Evolutionary conservation across 768 basidiomycete genomes (phyloP).

Genomic region (Paxillus involutus): DNA sequence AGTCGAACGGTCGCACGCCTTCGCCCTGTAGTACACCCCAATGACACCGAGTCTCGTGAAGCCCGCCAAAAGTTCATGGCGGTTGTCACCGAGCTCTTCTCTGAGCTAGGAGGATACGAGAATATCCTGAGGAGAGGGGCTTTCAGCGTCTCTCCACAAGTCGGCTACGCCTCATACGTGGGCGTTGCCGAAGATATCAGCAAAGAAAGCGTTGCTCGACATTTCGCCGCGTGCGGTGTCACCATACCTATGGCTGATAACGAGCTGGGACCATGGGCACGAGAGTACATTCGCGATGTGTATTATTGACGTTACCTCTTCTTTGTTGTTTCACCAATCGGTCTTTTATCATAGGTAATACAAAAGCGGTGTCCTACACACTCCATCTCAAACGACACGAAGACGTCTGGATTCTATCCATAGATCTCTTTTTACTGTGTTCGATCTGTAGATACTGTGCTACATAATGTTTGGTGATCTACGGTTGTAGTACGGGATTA

Average conservation of each 20-base stretch:
- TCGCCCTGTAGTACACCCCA: constrained; percentile 36
- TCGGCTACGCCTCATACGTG: constrained; percentile 31
- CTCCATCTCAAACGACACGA: constrained; percentile 11
- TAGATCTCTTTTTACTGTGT: constrained; percentile 7
- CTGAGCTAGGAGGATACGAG: constrained; percentile 39
- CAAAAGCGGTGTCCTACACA: background rate
- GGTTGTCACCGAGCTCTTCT: constrained; percentile 40
- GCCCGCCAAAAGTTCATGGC: constrained; percentile 41
- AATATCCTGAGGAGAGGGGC: constrained; percentile 35
- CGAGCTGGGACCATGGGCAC: constrained; percentile 41
- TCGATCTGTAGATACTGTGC: constrained; percentile 7
- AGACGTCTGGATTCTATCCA: constrained; percentile 24
- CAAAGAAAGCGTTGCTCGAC: constrained; percentile 36
- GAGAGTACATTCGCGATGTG: constrained; percentile 32
- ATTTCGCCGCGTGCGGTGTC: constrained; percentile 44
- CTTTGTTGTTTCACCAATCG: background rate
- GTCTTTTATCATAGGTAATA: constrained; percentile 1
- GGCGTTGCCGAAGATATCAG: constrained; percentile 29
- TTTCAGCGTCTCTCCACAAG: constrained; percentile 34
- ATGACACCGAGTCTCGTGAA: constrained; percentile 33
- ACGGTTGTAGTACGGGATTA: constrained; percentile 22
- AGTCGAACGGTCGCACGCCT: constrained; percentile 51
- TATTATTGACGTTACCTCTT: constrained; percentile 18
- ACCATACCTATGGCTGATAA: constrained; percentile 34
- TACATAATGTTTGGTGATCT: background rate